phyloP scores from a whole-genome alignment of 306 rosid species.

The Mimosa bimucronata region DNA sequence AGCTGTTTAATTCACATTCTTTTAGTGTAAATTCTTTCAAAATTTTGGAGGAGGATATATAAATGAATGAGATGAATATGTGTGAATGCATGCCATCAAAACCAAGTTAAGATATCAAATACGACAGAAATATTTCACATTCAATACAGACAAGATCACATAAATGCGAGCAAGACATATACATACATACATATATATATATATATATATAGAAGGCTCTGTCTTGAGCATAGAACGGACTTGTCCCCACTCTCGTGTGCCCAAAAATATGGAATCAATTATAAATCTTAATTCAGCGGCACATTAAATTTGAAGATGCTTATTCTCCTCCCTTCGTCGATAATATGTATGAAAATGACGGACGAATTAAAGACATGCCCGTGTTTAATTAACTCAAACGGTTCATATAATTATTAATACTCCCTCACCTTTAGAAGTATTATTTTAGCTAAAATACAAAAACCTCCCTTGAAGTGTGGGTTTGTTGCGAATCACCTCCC shows the following conservation, averaged over 20 bases:
- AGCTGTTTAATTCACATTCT: background rate
- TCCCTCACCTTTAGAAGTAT: no score
- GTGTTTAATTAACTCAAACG: no score
- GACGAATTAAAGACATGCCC: no score
- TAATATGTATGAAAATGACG: no score
- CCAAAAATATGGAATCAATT: background rate
- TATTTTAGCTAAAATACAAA: no score
- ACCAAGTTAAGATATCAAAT: no score
- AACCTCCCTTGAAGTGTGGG: no score
- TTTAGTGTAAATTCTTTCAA: background rate
- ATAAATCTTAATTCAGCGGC: no score
- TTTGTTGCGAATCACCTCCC: no score
- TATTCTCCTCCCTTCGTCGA: background rate
- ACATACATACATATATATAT: no score
- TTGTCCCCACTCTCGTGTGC: background rate
- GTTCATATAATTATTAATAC: no score
- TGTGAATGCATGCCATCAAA: background rate
- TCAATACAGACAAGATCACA: background rate
- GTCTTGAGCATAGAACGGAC: background rate
- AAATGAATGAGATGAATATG: background rate
- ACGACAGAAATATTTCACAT: background rate
- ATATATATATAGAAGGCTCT: no score
- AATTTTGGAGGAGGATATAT: background rate
- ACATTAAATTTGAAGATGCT: background rate
- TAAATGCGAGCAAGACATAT: background rate